A percentile compares a stretch with the other conserved stretches of the same genome.
Conservation (phyloP, 306 rosid species). For the Ceratonia siliqua region DNA sequence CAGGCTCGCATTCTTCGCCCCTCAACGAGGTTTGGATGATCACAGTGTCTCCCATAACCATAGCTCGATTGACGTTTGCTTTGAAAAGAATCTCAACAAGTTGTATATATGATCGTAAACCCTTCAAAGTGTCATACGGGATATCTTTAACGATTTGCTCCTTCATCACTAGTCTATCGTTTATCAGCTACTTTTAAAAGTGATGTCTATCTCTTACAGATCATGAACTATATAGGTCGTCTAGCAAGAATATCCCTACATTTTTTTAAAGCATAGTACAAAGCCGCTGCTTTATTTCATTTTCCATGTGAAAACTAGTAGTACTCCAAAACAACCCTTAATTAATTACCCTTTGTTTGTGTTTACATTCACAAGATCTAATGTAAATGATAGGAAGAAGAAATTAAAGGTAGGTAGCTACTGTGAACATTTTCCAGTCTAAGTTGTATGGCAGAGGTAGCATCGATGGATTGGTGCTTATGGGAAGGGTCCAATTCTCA, state of each 20-base stretch:
- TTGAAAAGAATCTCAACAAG: conserved; percentile 14
- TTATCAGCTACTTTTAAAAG: background rate
- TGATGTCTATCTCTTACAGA: background rate
- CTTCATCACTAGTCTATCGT: background rate
- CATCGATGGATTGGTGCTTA: too few relatives aligned
- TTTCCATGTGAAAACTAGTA: background rate
- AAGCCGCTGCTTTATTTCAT: background rate
- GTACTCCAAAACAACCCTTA: background rate
- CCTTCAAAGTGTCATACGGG: conserved; percentile 17
- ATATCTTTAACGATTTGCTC: conserved; percentile 10
- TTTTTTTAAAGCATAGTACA: too few relatives aligned
- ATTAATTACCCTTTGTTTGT: background rate
- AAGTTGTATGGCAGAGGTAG: too few relatives aligned
- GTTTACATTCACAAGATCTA: too few relatives aligned
- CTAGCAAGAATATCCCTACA: too few relatives aligned
- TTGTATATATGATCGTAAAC: conserved; percentile 8
- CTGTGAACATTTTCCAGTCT: too few relatives aligned
- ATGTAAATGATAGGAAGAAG: too few relatives aligned
- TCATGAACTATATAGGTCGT: background rate
- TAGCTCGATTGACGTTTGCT: conserved; percentile 23
- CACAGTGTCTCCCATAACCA: conserved; percentile 39
- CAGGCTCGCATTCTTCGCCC: conserved; percentile 14
- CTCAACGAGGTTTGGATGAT: conserved; percentile 21
- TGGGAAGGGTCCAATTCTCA: background rate
- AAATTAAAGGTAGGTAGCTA: too few relatives aligned